Evolutionary conservation across 352 stramenopile genomes (phyloP), one percentile per base, ranked within the genome.

Genomic region (Globisporangium splendens): DNA sequence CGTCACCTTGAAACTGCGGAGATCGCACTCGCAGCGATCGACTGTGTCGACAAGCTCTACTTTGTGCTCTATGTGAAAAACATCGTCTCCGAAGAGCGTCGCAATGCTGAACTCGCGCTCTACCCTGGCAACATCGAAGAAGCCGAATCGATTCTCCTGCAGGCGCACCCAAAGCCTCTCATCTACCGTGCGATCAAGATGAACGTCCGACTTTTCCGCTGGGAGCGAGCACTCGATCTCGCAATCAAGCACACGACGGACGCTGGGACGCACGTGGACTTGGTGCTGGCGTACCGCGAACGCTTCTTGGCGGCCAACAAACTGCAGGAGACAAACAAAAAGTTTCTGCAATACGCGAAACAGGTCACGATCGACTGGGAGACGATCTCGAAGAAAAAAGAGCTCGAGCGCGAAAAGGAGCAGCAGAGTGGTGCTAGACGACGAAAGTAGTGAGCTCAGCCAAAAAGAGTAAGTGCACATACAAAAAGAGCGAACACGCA

Each of bases 121-220:
- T 96, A 88, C 55, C 83, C 82, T 6, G 79, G 78, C 24, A 91
- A 77, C 43, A 72, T 95, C n/a, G 86, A 97, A 18, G 87, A 97
- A 66, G 93, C 93, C n/a, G 90, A 98, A 62, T 66, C 72, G 1
- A 98, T 98, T 43, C 67, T 98, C 39, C 65, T 98, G 48, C 91
- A 98, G 54, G 84, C 91, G 0, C 86, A 89, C 35, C 91, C 90
- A 1, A 81, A 70, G 41, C 89, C 91, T 50, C 75, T 98, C 1
- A 61, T 97, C 11, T 97, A 98, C 59, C 85, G 92, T 46, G 89
- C 91, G 22, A 97, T 98, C 66, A 98, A 98, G 65, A 73, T 98
- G 59, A 98, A 98, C 62, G 69, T 97, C 42, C 73, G 88, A 11
- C 63, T 96, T 11, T 97, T 96, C 64, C 85, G 88, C 38, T 98